These are phyloP conservation scores for Echinosophora koreensis DNA, from an alignment of 306 rosid genomes.

Conservation along the genomic window DNA sequence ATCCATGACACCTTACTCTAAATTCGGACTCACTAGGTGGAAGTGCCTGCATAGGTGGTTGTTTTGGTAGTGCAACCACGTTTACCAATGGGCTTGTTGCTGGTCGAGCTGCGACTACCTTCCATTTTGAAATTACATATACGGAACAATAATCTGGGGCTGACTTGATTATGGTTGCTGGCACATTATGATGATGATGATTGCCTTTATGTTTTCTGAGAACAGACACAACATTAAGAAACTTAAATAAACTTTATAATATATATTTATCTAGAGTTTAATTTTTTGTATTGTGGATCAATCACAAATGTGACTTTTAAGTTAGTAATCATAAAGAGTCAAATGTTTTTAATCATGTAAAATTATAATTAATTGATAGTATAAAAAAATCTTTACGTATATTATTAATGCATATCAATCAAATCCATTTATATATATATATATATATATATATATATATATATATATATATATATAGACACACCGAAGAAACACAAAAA, in stretches of 20 bases:
- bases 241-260: slow-evolving; percentile 6
- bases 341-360: no score
- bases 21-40: slow-evolving; percentile 49
- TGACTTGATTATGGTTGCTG: slow-evolving; percentile 59
- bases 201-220: slow-evolving; percentile 68
- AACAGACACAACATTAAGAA: slow-evolving; percentile 25
- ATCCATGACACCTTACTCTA: slow-evolving; percentile 52
- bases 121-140: slow-evolving; percentile 80
- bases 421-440: no score
- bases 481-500: no score
- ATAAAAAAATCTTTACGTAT: no score
- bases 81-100: slow-evolving; percentile 66
- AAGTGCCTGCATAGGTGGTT: slow-evolving; percentile 44
- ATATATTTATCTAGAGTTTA: no score
- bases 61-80: slow-evolving; percentile 62
- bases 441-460: no score
- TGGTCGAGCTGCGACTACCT: slow-evolving; percentile 62
- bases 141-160: slow-evolving; percentile 81
- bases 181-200: slow-evolving; percentile 43
- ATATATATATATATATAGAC: no score
- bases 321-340: no score
- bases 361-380: no score
- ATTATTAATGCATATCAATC: no score
- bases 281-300: no score
- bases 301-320: no score